phyloP scores from a whole-genome alignment of 768 basidiomycete species.

The Tulasnella sp. region DNA sequence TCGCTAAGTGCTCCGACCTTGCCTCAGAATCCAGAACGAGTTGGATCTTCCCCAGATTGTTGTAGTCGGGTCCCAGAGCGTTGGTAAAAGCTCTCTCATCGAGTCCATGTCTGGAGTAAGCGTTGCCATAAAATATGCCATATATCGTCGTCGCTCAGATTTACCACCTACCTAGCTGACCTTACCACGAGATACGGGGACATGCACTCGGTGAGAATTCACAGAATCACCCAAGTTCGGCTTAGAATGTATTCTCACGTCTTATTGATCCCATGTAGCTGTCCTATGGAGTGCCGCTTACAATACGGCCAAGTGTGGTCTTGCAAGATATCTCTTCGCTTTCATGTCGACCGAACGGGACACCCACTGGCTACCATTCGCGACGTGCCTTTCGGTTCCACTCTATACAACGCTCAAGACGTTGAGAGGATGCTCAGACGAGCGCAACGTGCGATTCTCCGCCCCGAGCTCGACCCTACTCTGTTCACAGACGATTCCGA shows the following conservation, averaged over 20 bases:
- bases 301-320: constrained; percentile 26
- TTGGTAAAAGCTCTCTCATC: constrained; percentile 70
- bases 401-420: constrained; percentile 4
- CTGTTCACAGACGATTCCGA: constrained; percentile 12
- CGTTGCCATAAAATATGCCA: not conserved
- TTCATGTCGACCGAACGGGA: constrained; percentile 27
- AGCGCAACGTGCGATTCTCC: constrained; percentile 25
- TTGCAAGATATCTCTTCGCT: constrained; percentile 32
- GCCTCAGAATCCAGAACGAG: constrained; percentile 31
- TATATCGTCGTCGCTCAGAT: not conserved
- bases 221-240: not conserved
- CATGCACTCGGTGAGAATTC: constrained; percentile 56
- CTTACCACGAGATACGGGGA: constrained; percentile 62
- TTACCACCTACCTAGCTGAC: constrained; percentile 39
- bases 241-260: not conserved
- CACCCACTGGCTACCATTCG: constrained; percentile 13
- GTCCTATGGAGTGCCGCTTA: constrained; percentile 35
- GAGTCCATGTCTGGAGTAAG: constrained; percentile 51
- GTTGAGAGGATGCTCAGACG: constrained; percentile 22
- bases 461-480: constrained; percentile 18
- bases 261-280: constrained; percentile 31
- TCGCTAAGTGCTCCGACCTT: not conserved
- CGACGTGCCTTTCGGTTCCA: constrained; percentile 20
- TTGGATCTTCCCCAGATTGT: constrained; percentile 67
- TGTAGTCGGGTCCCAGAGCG: constrained; percentile 64